Base-by-base conservation (phyloP, 208 protist genomes). In the Giardia duodenalis region DNA sequence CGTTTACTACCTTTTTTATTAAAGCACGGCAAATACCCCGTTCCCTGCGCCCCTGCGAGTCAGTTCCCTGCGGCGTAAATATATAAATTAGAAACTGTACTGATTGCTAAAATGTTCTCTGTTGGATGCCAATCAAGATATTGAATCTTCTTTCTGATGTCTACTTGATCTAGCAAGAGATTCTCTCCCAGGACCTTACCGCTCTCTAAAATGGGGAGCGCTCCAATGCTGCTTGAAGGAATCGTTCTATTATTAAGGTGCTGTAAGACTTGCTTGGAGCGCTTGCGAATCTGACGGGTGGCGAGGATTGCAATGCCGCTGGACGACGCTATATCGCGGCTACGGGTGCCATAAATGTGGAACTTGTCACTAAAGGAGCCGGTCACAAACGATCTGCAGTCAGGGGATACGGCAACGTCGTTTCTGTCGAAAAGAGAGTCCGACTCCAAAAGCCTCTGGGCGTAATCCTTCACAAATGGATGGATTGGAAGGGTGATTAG, bases 121-220 rank as follows among this genome's bases (percentile, higher is more conserved):
- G 88, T 47, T 19, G 88, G 88, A n/a, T 47, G 2, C 88, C 88
- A 91, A n/a, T 91, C 88, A 42, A 91, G 43, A 48, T 47, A 91
- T 48, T 91, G 45, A 30, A 91, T 91, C 44, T 48, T 46, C 46
- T n/a, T 91, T 4, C 88, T 46, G 4, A 91, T 48, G 4, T 91
- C 88, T 0, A 47, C 45, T n/a, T n/a, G 43, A 48, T 91, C 88
- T 4, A 91, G 4, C 10, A 2, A 4, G n/a, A 91, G 1, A 48
- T 91, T 91, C 45, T 91, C 88, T 2, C n/a, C 44, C n/a, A 91
- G 2, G 2, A 91, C 1, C 45, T 47, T 91, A 91, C 88, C 88
- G 10, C 44, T 46, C 42, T 91, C 88, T 48, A 47, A 67, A 1
- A 91, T 91, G n/a, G 88, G 88, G n/a, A 91, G 44, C 2, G 43